A percentile compares a stretch with the other conserved stretches of the same genome.
phyloP scores from a whole-genome alignment of 2,329 filamentous ascomycete genomes.

The Fusarium subglutinans region DNA sequence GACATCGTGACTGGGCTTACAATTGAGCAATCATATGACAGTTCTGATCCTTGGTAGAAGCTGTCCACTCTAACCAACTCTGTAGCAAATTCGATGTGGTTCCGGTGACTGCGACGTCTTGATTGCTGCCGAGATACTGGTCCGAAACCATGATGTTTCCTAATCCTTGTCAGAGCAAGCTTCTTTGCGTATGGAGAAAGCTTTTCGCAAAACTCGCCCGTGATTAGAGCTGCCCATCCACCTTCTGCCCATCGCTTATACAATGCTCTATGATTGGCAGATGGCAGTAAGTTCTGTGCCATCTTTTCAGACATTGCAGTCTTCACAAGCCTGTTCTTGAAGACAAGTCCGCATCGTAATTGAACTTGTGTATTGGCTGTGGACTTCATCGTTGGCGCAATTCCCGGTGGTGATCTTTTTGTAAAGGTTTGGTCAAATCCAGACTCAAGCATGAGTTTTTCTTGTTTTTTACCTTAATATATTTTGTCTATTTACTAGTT shows the following conservation, averaged over 20 bases:
- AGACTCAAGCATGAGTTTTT: rapidly evolving
- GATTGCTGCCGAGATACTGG: not conserved
- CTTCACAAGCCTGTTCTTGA: not conserved
- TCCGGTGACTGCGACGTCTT: not conserved
- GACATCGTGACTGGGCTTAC: rapidly evolving
- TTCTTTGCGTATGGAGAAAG: too few species aligned
- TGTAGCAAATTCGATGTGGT: not conserved
- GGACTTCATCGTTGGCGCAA: rapidly evolving
- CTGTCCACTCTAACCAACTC: not conserved
- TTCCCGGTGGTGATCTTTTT: not conserved
- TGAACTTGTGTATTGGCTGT: rapidly evolving
- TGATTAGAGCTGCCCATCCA: not conserved
- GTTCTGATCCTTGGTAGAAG: too few species aligned
- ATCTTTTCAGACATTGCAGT: not conserved
- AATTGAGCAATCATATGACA: not conserved
- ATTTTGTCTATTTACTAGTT: rapidly evolving
- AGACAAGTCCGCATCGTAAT: not conserved
- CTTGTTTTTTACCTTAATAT: rapidly evolving
- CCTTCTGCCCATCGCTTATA: not conserved
- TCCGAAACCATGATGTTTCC: not conserved
- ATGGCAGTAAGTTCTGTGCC: not conserved
- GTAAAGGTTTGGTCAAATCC: rapidly evolving
- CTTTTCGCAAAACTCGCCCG: not conserved
- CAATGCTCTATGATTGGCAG: not conserved
- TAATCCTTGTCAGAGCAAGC: not conserved